phyloP scores from a whole-genome alignment of 257 asterid species.

The Nemophila menziesii region DNA sequence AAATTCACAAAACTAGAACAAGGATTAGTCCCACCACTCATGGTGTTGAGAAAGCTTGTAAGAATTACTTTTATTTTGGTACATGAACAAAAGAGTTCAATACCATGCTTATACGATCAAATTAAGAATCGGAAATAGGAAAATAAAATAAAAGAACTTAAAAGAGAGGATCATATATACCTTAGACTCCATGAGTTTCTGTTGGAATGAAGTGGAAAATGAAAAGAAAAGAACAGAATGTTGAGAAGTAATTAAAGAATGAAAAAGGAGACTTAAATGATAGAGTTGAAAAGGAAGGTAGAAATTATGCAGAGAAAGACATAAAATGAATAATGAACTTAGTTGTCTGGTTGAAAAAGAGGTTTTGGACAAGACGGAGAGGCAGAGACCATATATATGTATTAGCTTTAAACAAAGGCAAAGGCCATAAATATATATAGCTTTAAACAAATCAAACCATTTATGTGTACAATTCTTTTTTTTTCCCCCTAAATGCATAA shows the following conservation, averaged over 20 bases:
- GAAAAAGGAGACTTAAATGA: neutral
- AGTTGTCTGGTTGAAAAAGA: conserved; percentile 9
- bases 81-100: neutral
- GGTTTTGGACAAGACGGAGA: conserved; percentile 7
- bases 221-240: conserved; percentile 1
- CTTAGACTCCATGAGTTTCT: conserved; percentile 31
- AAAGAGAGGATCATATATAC: conserved; percentile 22
- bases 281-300: conserved; percentile 9
- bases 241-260: conserved; percentile 10
- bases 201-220: conserved; percentile 1
- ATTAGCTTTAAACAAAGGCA: too few species aligned
- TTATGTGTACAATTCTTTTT: too few species aligned
- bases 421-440: too few species aligned
- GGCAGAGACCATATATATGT: neutral
- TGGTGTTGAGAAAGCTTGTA: too few species aligned
- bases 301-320: conserved; percentile 11
- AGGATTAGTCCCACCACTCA: too few species aligned
- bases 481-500: too few species aligned
- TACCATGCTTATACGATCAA: neutral
- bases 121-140: neutral
- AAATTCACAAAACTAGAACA: too few species aligned
- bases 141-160: conserved; percentile 1
- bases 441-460: too few species aligned
- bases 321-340: conserved; percentile 22
- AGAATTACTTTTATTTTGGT: too few species aligned